Conservation (phyloP, 2,329 filamentous ascomycete genomes). For the Phialophora macrospora region DNA sequence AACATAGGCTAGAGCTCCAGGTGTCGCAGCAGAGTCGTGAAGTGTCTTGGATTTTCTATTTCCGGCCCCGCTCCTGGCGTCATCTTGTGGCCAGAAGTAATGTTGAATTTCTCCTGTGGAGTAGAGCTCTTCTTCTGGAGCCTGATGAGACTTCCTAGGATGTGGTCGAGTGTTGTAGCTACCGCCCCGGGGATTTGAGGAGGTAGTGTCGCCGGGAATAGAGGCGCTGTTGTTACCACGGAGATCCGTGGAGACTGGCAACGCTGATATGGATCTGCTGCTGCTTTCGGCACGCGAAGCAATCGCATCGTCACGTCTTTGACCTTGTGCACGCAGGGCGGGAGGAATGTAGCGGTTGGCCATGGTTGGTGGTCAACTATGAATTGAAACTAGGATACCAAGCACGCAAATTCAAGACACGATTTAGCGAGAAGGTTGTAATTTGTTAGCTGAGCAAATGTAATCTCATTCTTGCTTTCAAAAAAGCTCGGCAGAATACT, state of each 20-base stretch:
- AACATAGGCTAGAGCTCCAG: slow-evolving; percentile 28
- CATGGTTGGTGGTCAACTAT: neutral
- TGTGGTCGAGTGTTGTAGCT: neutral
- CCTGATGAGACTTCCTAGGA: neutral
- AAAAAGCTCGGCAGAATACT: neutral
- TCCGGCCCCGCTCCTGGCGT: neutral
- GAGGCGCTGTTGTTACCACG: neutral
- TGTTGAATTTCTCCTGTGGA: slow-evolving; percentile 11
- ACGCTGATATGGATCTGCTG: neutral
- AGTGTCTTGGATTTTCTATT: slow-evolving; percentile 25
- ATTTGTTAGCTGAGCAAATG: neutral
- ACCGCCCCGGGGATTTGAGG: neutral
- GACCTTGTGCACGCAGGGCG: neutral
- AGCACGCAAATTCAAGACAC: neutral
- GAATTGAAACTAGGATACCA: neutral
- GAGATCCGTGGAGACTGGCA: neutral
- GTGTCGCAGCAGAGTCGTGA: slow-evolving; percentile 26
- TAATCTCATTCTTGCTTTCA: neutral
- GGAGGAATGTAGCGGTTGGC: slow-evolving; percentile 13
- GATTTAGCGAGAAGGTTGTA: neutral
- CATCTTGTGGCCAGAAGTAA: slow-evolving; percentile 19
- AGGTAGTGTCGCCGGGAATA: neutral
- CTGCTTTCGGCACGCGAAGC: neutral
- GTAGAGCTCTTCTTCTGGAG: slow-evolving; percentile 1
- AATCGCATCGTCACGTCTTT: neutral